Conservation (phyloP, 148 eudicot genomes). For the Spergularia marina region DNA sequence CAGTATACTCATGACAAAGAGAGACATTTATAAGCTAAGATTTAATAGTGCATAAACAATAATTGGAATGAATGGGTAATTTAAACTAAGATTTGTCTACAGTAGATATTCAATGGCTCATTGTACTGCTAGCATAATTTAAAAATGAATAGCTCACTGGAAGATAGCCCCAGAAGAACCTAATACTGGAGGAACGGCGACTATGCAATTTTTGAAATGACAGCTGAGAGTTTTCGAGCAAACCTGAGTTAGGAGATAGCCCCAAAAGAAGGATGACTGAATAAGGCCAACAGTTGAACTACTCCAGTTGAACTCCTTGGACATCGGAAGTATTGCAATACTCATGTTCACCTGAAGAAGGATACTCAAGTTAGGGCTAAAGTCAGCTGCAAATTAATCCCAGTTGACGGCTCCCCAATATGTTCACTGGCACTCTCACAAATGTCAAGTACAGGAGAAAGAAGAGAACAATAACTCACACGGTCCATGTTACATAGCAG, state of each 20-base stretch:
- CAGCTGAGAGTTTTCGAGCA: constrained; percentile 6
- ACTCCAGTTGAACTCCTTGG: constrained; percentile 81
- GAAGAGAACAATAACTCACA: constrained; percentile 47
- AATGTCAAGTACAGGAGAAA: constrained; percentile 4
- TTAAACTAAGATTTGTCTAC: no score
- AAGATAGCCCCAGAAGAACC: no score
- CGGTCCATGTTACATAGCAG: constrained; percentile 98
- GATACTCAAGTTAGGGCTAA: constrained; percentile 6
- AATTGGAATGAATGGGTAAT: no score
- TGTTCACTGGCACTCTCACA: neutral
- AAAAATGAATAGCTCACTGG: no score
- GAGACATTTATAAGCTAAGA: neutral
- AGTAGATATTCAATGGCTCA: no score
- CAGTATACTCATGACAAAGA: neutral
- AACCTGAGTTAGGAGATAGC: constrained; percentile 99
- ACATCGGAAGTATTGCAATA: constrained; percentile 98
- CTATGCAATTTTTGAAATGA: neutral
- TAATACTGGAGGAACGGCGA: neutral
- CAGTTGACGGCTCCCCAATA: neutral
- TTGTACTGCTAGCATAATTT: no score
- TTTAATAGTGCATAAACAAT: no score
- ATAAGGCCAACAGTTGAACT: constrained; percentile 96
- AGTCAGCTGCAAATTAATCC: neutral
- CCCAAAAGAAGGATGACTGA: constrained; percentile 99
- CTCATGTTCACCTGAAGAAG: constrained; percentile 90